Evolutionary conservation across 139 green algal genomes (phyloP).

Genomic region (Micractinium conductrix): DNA sequence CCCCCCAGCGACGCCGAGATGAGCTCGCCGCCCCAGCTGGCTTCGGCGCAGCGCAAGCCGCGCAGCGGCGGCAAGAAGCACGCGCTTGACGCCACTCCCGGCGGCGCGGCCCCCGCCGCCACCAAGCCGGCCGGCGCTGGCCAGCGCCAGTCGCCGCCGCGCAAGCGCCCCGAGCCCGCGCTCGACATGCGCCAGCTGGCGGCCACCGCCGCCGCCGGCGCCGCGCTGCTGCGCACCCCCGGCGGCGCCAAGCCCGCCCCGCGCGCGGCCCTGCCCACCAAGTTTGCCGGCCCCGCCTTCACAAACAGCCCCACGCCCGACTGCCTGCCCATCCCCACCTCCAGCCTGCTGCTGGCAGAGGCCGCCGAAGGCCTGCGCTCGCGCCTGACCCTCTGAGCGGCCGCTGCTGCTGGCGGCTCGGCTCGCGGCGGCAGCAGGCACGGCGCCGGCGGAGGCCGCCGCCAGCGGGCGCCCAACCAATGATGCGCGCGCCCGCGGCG

Average conservation of each 20-base stretch:
- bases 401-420: no score
- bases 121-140: background rate
- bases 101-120: background rate
- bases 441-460: background rate
- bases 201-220: background rate
- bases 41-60: conserved; percentile 6
- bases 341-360: conserved; percentile 14
- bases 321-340: conserved; percentile 41
- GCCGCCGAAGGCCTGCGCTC: conserved; percentile 24
- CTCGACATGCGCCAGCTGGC: conserved; percentile 22
- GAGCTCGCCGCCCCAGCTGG: background rate
- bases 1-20: background rate
- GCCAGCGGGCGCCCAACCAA: no score
- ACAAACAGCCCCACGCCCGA: conserved; percentile 49
- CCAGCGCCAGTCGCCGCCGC: background rate
- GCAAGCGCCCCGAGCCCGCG: background rate
- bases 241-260: background rate
- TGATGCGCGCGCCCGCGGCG: no score
- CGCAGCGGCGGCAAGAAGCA: background rate
- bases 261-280: background rate
- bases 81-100: background rate
- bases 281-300: conserved; percentile 49
- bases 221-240: background rate
- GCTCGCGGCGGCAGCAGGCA: no score
- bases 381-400: conserved; percentile 16